Evolutionary conservation across 2,329 filamentous ascomycete species (phyloP).

Genomic region (Fusarium humuli): DNA sequence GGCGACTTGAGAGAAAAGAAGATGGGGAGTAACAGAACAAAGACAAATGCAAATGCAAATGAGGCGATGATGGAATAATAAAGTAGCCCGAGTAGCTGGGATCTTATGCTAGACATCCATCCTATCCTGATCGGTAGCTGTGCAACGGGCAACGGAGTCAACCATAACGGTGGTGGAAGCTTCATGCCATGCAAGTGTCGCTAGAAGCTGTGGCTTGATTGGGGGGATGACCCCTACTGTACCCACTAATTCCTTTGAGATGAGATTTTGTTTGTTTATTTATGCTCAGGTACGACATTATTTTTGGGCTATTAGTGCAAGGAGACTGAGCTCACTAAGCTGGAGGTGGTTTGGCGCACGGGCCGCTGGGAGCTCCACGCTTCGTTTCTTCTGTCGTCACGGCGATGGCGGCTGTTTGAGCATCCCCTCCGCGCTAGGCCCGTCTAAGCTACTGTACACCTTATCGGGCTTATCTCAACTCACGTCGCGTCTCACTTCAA

Average conservation of each 20-base stretch:
- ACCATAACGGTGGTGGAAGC: slow-evolving; percentile 39
- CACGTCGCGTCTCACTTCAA: slow-evolving; percentile 43
- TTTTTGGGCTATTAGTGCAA: slow-evolving; percentile 43
- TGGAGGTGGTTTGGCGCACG: slow-evolving; percentile 43
- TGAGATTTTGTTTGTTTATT: slow-evolving; percentile 54
- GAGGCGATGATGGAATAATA: slow-evolving; percentile 40
- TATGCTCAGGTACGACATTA: slow-evolving; percentile 47
- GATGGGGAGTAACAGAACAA: slow-evolving; percentile 15
- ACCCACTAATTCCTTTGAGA: slow-evolving; percentile 38
- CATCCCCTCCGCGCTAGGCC: slow-evolving; percentile 12
- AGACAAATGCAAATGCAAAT: slow-evolving; percentile 17
- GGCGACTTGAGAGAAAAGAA: slow-evolving; percentile 2
- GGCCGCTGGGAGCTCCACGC: slow-evolving; percentile 32
- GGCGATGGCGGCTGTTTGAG: slow-evolving; percentile 47
- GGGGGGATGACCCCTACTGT: slow-evolving; percentile 4
- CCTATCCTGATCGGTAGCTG: slow-evolving; percentile 38
- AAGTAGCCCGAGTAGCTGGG: slow-evolving; percentile 35
- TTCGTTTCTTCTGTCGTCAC: slow-evolving; percentile 47
- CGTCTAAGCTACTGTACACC: neutral
- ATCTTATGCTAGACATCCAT: slow-evolving; percentile 23
- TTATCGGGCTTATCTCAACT: slow-evolving; percentile 15
- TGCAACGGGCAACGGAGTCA: slow-evolving; percentile 47
- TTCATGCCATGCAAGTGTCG: slow-evolving; percentile 26
- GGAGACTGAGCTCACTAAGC: slow-evolving; percentile 24
- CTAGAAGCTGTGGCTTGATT: slow-evolving; percentile 39